Percentiles rank a stretch among this genome's conserved stretches.
phyloP scores from a whole-genome alignment of 2,329 filamentous ascomycete species.

The Aspergillus puulaauensis region DNA sequence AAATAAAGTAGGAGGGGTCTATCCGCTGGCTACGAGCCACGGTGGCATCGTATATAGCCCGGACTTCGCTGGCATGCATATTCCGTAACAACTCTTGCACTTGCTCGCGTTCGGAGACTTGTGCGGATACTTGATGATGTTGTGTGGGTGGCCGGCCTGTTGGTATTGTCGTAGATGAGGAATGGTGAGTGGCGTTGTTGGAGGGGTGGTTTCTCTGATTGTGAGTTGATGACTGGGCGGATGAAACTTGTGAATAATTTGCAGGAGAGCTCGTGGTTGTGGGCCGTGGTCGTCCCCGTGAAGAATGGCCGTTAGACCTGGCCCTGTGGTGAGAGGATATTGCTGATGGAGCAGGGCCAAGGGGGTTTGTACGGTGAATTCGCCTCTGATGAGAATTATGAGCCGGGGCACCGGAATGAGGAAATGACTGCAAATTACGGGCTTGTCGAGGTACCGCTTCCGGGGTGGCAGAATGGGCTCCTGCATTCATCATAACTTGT shows the following conservation, averaged over 20 bases:
- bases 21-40: conserved; percentile 2
- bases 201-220: background rate
- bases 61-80: conserved; percentile 10
- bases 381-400: conserved; percentile 12
- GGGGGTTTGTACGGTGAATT: conserved; percentile 10
- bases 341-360: background rate
- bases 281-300: conserved; percentile 11
- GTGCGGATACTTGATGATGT: background rate
- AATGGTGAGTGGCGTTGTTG: background rate
- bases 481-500: background rate
- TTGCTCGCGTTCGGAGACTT: conserved; percentile 7
- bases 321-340: conserved; percentile 3
- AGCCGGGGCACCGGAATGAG: conserved; percentile 8
- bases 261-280: background rate
- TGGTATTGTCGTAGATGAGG: background rate
- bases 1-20: background rate
- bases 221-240: background rate
- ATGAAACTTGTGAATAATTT: background rate
- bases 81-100: conserved; percentile 12
- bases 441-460: background rate
- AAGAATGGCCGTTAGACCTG: conserved; percentile 1
- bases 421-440: conserved; percentile 3
- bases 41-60: conserved; percentile 11
- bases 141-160: background rate
- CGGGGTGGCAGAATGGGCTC: background rate